Conservation (phyloP, 2,329 filamentous ascomycete species). For the Pyrenochaeta sp. region DNA sequence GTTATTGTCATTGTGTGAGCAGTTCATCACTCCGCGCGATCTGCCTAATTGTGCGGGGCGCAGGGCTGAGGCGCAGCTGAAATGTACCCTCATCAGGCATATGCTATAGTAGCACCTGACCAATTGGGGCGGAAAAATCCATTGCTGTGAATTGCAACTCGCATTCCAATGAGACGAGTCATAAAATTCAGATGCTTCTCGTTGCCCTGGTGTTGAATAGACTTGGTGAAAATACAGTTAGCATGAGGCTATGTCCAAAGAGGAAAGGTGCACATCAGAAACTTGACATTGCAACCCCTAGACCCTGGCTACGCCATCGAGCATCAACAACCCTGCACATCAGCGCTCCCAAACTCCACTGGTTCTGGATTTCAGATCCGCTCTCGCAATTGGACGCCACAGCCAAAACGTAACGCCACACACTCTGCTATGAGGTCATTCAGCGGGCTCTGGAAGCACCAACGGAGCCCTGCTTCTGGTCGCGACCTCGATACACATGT, state of each 20-base stretch:
- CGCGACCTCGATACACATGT: background rate
- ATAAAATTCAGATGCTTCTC: too few species aligned
- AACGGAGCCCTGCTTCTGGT: conserved; percentile 12
- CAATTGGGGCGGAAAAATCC: background rate
- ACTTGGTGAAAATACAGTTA: background rate
- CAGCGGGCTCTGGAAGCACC: conserved; percentile 8
- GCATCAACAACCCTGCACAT: conserved; percentile 27
- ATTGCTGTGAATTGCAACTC: background rate
- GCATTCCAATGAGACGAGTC: too few species aligned
- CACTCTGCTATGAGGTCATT: conserved; percentile 35
- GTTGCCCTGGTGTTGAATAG: background rate
- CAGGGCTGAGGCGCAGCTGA: conserved; percentile 1
- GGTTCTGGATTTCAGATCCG: conserved; percentile 19
- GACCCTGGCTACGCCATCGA: conserved; percentile 28
- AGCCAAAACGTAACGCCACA: conserved; percentile 29
- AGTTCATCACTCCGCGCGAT: background rate
- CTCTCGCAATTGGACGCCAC: conserved; percentile 31
- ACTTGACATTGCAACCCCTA: conserved; percentile 4
- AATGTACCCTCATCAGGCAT: background rate
- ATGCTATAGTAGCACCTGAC: background rate
- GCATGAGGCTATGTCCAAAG: background rate
- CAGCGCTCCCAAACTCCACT: conserved; percentile 22
- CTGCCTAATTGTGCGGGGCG: background rate
- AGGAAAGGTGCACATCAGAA: background rate
- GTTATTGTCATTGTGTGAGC: background rate